Base-by-base conservation (phyloP, 2,329 filamentous ascomycete species). In the Fusarium phyllophilum region DNA sequence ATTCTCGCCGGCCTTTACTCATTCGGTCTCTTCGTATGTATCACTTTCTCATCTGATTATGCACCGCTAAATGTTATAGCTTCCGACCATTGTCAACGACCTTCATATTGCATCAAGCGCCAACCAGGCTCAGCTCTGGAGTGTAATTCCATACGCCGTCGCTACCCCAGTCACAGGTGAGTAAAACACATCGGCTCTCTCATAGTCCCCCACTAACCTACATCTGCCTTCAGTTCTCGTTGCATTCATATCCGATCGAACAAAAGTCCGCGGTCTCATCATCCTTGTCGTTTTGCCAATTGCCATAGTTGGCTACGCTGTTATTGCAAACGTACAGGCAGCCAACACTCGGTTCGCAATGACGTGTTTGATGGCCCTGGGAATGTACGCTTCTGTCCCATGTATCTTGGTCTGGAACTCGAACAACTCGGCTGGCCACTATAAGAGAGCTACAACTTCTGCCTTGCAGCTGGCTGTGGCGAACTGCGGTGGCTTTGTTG, bases 381-480 rank as follows among this genome's bases (percentile, higher is more conserved):
- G 91, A 15, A 85, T 92, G 78, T 93, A 92, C 77, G 85, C 86
- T 51, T 89, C 88, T 46, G 89, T 92, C 0, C 90, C 91, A 0
- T 88, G 87, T 24, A 87, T 92, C 7, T 82, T 93, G 15, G 90
- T 88, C 3, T 93, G 91, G 90, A 88, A 90, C 70, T 88, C 89
- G 5, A 92, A 92, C 78, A 93, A 93, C 78, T 90, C 88, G 1
- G 90, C 90, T 0, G 90, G 89, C 0, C 91, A 93, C 77, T 93
- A 93, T 77, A 93, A 93, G 79, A 84, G 91, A 20, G 91, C 92
- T 0, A 93, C 91, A 0, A 91, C 91, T 0, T 89, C 88, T 3
- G 91, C 88, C 4, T 58, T 62, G 41, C 60, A 62, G 41, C 26
- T 62, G 26, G 60, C 60, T 29, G 52, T 62, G 0, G 60, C 60